A percentile compares a stretch with the other conserved stretches of the same genome.
Conservation (phyloP, 306 rosid genomes). For the Rubus idaeus region DNA sequence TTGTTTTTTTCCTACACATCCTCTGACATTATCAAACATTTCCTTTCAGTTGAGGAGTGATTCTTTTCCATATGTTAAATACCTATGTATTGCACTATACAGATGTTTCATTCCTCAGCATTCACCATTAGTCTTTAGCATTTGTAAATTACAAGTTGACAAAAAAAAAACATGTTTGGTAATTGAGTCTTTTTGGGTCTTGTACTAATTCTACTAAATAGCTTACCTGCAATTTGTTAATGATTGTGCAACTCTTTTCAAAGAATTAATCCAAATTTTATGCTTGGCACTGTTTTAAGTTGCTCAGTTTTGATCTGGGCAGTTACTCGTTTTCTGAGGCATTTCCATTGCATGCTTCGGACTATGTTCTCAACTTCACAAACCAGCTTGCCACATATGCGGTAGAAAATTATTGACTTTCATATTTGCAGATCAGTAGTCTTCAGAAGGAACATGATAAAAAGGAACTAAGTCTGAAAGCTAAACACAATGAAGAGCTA, state of each 20-base stretch:
- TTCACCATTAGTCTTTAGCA: background rate
- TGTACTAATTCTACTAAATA: background rate
- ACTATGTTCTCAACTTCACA: background rate
- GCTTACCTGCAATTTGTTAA: background rate
- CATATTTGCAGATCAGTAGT: conserved; percentile 55
- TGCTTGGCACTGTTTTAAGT: background rate
- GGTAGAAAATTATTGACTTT: conserved; percentile 21
- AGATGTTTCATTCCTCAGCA: background rate
- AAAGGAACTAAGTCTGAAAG: conserved; percentile 50
- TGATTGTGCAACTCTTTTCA: background rate
- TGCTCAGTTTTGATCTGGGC: background rate
- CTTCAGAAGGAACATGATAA: conserved; percentile 65
- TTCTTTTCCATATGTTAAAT: background rate
- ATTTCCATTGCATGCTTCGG: background rate
- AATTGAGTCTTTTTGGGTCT: background rate
- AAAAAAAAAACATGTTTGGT: background rate
- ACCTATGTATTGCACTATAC: background rate
- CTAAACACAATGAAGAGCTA: conserved; percentile 60
- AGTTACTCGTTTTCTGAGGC: background rate
- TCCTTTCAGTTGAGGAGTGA: background rate
- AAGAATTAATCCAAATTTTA: background rate
- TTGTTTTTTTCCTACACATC: conserved; percentile 3
- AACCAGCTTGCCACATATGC: background rate
- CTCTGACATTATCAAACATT: background rate
- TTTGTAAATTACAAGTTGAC: background rate